Evolutionary conservation across 495 filamentous ascomycete genomes (phyloP), one percentile per base, ranked within the genome.

Genomic region (Penicillium arizonense): DNA sequence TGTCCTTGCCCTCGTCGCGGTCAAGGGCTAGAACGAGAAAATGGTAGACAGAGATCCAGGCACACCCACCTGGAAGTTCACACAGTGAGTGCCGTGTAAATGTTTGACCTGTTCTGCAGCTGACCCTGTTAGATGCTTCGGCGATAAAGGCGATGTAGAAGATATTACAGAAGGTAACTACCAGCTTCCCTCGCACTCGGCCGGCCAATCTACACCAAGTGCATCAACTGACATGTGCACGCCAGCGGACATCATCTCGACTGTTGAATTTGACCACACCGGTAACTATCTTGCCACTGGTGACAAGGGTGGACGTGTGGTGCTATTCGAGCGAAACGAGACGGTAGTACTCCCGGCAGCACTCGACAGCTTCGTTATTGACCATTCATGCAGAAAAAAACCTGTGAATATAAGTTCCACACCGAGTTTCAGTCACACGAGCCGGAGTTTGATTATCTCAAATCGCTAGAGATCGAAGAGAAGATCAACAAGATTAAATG

Each of bases 401-500:
- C 94, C 12, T 98, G 94, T 82, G 94, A 98, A 73, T 98, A 98
- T 81, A 98, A 98, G 71, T 98, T 98, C 73, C 94, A 98, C 70
- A 98, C 94, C 64, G 94, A 98, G 67, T 98, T 98, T 56, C 94
- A 98, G 80, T 98, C 94, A 47, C 94, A 98, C 73, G 94, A 98
- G 69, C 94, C 94, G 18, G 94, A 98, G 71, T 98, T 98, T 71
- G 94, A 98, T 68, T 98, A 98, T 71, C 83, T 98, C 50, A 98
- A 98, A 76, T 98, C 94, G 18, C 81, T 98, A 52, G 94, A 98
- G 76, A 98, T 98, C 60, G 94, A 98, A 81, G 94, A 98, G 76
- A 98, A 98, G 78, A 98, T 98, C 82, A 98, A 98, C 81, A 98
- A 98, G 79, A 98, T 98, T 73, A 98, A 97, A 77, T 98, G 94